Evolutionary conservation across 2,329 filamentous ascomycete genomes (phyloP).

Genomic region (Penicillium sp.): DNA sequence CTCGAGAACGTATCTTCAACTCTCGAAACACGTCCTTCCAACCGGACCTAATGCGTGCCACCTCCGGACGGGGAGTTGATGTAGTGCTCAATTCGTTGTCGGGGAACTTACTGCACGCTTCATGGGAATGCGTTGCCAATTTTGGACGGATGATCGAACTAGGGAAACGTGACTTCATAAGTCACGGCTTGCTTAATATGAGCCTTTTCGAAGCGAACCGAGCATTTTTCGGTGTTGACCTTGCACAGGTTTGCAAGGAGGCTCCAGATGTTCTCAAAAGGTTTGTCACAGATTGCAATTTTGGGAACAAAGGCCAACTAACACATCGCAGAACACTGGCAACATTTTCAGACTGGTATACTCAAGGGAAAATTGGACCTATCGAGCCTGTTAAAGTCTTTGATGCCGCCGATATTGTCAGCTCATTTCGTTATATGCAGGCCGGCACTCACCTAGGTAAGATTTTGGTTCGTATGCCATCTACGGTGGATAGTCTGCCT

Average conservation of each 20-base stretch:
- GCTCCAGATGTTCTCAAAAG: background rate
- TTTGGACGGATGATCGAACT: conserved; percentile 27
- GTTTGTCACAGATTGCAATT: background rate
- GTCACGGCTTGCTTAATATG: conserved; percentile 13
- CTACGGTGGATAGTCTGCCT: background rate
- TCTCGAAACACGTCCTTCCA: conserved; percentile 18
- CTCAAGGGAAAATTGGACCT: conserved; percentile 2
- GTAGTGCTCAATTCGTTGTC: conserved; percentile 26
- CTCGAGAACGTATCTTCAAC: conserved; percentile 19
- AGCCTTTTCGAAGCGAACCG: conserved; percentile 12
- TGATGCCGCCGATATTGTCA: background rate
- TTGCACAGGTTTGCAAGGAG: conserved; percentile 3
- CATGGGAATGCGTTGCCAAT: conserved; percentile 28
- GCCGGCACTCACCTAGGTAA: conserved; percentile 18
- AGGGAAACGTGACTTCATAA: conserved; percentile 24
- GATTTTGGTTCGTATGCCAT: conserved; percentile 12
- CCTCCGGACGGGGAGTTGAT: conserved; percentile 19
- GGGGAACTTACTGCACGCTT: conserved; percentile 23
- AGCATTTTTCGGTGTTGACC: conserved; percentile 14
- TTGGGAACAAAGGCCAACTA: background rate
- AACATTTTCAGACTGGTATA: conserved; percentile 6
- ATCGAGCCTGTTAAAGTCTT: conserved; percentile 9
- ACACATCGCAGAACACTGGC: background rate
- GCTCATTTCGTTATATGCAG: conserved; percentile 20
- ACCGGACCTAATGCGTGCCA: conserved; percentile 7